Evolutionary conservation across 1,139 yeast species (phyloP), one percentile per base, ranked within the genome.

Genomic region (Candida sp.): DNA sequence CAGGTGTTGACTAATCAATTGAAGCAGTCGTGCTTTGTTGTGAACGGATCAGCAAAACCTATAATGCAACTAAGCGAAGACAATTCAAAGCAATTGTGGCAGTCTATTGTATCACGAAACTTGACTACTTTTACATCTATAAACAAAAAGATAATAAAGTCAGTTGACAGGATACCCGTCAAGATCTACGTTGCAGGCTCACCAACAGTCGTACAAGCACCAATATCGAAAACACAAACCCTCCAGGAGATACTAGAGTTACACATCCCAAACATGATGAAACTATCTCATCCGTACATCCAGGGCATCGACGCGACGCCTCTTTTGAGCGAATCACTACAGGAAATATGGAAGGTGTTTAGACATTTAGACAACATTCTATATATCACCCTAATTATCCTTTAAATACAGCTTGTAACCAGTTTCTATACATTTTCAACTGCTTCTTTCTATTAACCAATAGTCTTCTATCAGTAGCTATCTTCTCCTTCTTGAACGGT

Each of bases 401-500:
- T 47, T 75, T 81, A 67, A 93, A 93, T 38, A 89, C 92, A 3
- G 96, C 98, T 70, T 94, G 99, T 53, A 94, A 74, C 99, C 99
- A 94, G 56, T 92, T 91, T 62, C 99, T 80, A 67, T 91, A 94
- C 99, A 94, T 94, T 70, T 94, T 94, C 59, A 94, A 73, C 66
- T 88, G 89, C 63, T 94, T 87, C 73, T 93, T 93, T 64, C 99
- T 80, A 68, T 94, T 94, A 37, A 96, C 98, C 61, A 94, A 76
- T 58, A 94, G 77, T 60, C 99, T 77, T 67, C 98, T 81, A 72
- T 94, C 99, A 1, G 97, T 88, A 1, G 92, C 98, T 42, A 94
- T 88, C 67, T 83, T 89, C 34, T 77, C 80, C 57, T 90, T 93
- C 17, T 66, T 69, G 63, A 94, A 91, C 11, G 78, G 78, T 0